Percentiles rank a stretch among this genome's conserved stretches.
These are phyloP conservation scores for Beauveria caledonica DNA, from an alignment of 2,329 filamentous ascomycete genomes.

Conservation along the genomic window DNA sequence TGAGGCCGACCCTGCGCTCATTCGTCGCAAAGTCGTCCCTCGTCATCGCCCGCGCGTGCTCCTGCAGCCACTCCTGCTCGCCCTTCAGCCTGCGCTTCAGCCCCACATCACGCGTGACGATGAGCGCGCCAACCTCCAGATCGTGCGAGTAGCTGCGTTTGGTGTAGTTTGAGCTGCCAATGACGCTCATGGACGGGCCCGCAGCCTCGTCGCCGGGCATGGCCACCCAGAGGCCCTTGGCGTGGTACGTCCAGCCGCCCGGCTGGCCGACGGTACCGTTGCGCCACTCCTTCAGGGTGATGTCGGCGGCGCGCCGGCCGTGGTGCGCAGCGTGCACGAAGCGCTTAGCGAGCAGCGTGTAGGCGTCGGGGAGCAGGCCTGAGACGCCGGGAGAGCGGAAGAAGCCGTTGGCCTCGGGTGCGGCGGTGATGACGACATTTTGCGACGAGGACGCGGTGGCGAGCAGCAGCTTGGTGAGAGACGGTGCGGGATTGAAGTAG, in stretches of 20 bases:
- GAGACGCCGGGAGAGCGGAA: slow-evolving; percentile 82
- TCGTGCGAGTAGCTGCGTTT: slow-evolving; percentile 88
- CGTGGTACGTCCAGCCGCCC: slow-evolving; percentile 93
- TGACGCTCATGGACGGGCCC: slow-evolving; percentile 67
- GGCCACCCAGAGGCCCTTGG: slow-evolving; percentile 90
- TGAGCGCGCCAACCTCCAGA: slow-evolving; percentile 78
- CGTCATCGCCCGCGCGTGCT: slow-evolving; percentile 60
- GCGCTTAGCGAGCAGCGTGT: slow-evolving; percentile 75
- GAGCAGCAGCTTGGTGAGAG: slow-evolving; percentile 72
- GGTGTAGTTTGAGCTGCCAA: slow-evolving; percentile 94
- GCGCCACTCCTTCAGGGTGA: slow-evolving; percentile 81
- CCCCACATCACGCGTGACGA: slow-evolving; percentile 69
- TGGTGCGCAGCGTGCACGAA: slow-evolving; percentile 59
- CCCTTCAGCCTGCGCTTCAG: slow-evolving; percentile 66
- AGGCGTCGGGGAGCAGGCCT: slow-evolving; percentile 83
- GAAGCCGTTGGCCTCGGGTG: slow-evolving; percentile 91
- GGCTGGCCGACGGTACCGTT: slow-evolving; percentile 71
- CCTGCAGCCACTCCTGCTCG: slow-evolving; percentile 73
- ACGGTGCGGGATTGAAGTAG: slow-evolving; percentile 94
- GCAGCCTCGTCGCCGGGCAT: slow-evolving; percentile 48
- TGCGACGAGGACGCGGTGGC: slow-evolving; percentile 58
- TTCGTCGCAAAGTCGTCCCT: slow-evolving; percentile 71
- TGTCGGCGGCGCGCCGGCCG: slow-evolving; percentile 41
- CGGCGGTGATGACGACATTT: slow-evolving; percentile 85
- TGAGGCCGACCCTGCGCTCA: slow-evolving; percentile 76